Conservation (phyloP, 495 filamentous ascomycete species). For the Talaromyces proteolyticus region DNA sequence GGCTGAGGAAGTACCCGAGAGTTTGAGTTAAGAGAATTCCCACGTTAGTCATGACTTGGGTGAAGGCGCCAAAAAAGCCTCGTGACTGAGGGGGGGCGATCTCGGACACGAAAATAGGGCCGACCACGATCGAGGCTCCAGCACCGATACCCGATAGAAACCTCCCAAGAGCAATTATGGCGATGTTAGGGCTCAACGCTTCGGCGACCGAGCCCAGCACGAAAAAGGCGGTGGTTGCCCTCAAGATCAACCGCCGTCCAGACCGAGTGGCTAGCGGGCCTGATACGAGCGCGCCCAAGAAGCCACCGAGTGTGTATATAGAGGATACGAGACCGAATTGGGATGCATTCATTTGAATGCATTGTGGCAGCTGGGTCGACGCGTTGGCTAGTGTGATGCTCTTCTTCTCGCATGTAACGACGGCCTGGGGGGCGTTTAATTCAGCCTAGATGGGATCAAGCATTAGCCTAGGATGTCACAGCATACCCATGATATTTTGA, state of each 20-base stretch:
- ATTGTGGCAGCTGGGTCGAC: conserved; percentile 52
- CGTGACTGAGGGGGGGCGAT: conserved; percentile 71
- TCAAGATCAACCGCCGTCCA: conserved; percentile 69
- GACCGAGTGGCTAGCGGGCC: conserved; percentile 66
- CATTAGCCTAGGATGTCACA: background rate
- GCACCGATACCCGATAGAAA: conserved; percentile 78
- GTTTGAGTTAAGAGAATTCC: conserved; percentile 82
- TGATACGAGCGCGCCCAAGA: conserved; percentile 73
- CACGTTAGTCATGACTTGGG: conserved; percentile 91
- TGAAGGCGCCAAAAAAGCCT: conserved; percentile 86
- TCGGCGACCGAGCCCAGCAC: conserved; percentile 70
- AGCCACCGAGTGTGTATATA: conserved; percentile 86
- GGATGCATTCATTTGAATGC: conserved; percentile 72
- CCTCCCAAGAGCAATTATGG: conserved; percentile 63
- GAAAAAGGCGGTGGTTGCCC: conserved; percentile 68
- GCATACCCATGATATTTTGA: no score
- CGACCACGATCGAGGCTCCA: conserved; percentile 84
- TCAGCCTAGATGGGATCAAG: conserved; percentile 57
- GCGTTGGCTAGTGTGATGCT: conserved; percentile 37
- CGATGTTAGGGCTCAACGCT: conserved; percentile 61
- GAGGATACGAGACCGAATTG: conserved; percentile 79
- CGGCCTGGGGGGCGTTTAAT: conserved; percentile 87
- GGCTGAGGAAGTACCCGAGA: conserved; percentile 80
- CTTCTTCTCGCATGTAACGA: conserved; percentile 73
- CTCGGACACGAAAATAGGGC: conserved; percentile 93